These are phyloP conservation scores for Calonectria fujianensis DNA, from an alignment of 2,329 filamentous ascomycete genomes.

Conservation along the genomic window DNA sequence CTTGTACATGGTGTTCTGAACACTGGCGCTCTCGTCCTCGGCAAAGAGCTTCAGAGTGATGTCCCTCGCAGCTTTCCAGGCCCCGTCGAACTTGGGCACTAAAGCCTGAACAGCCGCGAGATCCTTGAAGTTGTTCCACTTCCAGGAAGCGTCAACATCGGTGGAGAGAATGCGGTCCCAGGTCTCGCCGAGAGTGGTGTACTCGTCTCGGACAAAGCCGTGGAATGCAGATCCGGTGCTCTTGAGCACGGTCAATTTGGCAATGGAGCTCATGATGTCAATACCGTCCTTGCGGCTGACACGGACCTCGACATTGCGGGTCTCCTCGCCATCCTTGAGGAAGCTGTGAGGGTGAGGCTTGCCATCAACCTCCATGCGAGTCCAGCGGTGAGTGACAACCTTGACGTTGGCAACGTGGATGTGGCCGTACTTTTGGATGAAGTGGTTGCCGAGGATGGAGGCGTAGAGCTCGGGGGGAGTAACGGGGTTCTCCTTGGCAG, in stretches of 20 bases:
- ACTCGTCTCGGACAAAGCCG: constrained; percentile 94
- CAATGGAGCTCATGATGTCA: constrained; percentile 84
- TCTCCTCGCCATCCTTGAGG: constrained; percentile 91
- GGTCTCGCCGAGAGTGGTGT: constrained; percentile 90
- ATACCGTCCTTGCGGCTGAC: constrained; percentile 82
- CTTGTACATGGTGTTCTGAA: constrained; percentile 99
- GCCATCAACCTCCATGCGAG: constrained; percentile 89
- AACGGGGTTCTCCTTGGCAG: constrained; percentile 94
- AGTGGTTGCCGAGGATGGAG: constrained; percentile 89
- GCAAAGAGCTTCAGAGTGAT: constrained; percentile 97
- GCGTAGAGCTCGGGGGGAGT: constrained; percentile 95
- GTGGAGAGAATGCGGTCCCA: constrained; percentile 98
- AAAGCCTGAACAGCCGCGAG: constrained; percentile 80
- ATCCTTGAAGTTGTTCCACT: constrained; percentile 83
- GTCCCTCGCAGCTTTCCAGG: constrained; percentile 84
- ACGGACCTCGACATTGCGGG: constrained; percentile 85
- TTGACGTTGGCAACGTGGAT: constrained; percentile 89
- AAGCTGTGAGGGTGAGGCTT: constrained; percentile 97
- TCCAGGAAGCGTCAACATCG: constrained; percentile 91
- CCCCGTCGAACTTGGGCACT: constrained; percentile 82
- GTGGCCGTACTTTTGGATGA: constrained; percentile 90
- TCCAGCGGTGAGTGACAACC: constrained; percentile 92
- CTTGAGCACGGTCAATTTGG: constrained; percentile 92
- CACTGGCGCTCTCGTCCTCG: constrained; percentile 91
- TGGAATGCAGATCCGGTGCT: constrained; percentile 98